Evolutionary conservation across 2,329 filamentous ascomycete species (phyloP).

Genomic region (Erysiphe pulchra): DNA sequence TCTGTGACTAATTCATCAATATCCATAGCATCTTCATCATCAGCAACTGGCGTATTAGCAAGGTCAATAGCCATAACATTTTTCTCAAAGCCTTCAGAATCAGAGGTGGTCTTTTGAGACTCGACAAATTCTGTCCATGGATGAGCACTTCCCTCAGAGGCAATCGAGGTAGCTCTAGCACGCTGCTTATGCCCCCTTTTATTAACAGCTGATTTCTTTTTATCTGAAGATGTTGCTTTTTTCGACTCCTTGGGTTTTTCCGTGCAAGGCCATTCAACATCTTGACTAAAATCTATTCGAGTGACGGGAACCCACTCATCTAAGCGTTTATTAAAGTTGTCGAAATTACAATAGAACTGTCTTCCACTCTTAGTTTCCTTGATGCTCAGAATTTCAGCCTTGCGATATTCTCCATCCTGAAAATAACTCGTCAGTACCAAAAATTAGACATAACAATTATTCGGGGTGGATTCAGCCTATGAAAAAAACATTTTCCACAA

Average conservation of each 20-base stretch:
- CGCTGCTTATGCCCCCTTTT: constrained; percentile 19
- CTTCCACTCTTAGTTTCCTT: constrained; percentile 69
- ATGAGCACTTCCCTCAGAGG: constrained; percentile 11
- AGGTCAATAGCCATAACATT: constrained; percentile 9
- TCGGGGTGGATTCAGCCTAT: neutral
- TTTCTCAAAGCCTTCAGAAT: constrained; percentile 10
- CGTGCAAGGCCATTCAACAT: constrained; percentile 89
- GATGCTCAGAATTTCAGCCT: constrained; percentile 91
- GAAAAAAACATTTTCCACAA: neutral
- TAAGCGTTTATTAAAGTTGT: constrained; percentile 13
- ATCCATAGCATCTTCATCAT: constrained; percentile 21
- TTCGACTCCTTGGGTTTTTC: constrained; percentile 56
- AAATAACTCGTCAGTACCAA: neutral
- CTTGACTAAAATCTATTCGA: constrained; percentile 64
- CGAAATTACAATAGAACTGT: constrained; percentile 13
- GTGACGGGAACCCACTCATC: constrained; percentile 64
- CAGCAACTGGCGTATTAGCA: constrained; percentile 11
- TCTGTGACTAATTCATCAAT: constrained; percentile 22
- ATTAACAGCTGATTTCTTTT: constrained; percentile 14
- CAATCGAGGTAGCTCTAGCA: constrained; percentile 12
- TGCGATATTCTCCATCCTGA: constrained; percentile 59
- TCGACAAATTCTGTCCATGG: constrained; percentile 12
- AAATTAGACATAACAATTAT: neutral
- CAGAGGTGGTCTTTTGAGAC: constrained; percentile 10
- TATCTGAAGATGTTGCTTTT: constrained; percentile 26